Evolutionary conservation across 352 stramenopile species (phyloP).

Genomic region (Phytophthora hybrid): DNA sequence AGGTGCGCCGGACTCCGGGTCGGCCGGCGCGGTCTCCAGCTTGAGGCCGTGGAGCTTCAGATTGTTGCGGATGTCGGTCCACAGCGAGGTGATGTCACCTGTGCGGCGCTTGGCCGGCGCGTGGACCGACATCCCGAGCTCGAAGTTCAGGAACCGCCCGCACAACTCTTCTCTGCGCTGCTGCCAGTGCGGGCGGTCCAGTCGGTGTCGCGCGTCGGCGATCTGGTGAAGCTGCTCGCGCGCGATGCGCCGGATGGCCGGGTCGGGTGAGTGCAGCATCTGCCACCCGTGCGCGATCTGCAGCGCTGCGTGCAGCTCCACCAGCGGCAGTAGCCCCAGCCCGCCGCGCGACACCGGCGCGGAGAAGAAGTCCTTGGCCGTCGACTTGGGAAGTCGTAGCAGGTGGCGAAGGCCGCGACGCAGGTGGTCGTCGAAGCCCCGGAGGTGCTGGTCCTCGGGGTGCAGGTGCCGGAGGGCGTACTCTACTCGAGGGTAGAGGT

Average conservation of each 20-base stretch:
- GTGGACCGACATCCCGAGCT: background rate
- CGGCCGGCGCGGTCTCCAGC: too few species aligned
- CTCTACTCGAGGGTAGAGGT: too few species aligned
- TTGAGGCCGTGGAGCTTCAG: background rate
- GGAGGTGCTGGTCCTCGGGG: too few species aligned
- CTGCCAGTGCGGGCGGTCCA: conserved; percentile 5
- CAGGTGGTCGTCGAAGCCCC: too few species aligned
- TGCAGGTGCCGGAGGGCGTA: too few species aligned
- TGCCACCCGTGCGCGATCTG: too few species aligned
- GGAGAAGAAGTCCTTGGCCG: too few species aligned
- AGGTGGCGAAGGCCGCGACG: too few species aligned
- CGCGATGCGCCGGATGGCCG: conserved; percentile 9
- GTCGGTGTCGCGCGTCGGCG: background rate
- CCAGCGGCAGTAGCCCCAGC: too few species aligned
- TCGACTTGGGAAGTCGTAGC: too few species aligned
- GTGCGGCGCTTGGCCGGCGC: background rate
- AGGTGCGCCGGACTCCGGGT: background rate
- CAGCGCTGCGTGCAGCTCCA: too few species aligned
- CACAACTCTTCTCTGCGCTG: conserved; percentile 5
- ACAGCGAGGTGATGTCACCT: conserved; percentile 18
- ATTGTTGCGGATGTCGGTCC: conserved; percentile 19
- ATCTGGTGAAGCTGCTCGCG: conserved; percentile 20
- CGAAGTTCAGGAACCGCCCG: background rate
- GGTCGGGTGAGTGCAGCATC: background rate
- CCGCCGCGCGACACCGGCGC: too few species aligned